Evolutionary conservation across 1,284 basidiomycete genomes (phyloP), one percentile per base, ranked within the genome.

Genomic region (Coniferiporia weirii): DNA sequence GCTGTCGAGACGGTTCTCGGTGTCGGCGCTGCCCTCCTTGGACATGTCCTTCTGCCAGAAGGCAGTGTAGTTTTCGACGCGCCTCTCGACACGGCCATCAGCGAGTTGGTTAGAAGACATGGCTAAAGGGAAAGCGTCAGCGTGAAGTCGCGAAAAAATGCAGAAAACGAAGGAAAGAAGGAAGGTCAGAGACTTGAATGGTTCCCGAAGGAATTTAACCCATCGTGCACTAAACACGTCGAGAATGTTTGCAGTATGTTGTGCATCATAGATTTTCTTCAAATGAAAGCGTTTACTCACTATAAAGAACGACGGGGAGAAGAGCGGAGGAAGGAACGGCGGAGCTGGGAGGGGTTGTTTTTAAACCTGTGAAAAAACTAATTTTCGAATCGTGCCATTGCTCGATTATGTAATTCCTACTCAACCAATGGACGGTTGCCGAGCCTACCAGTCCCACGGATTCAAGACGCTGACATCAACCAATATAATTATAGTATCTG

Each of bases 41-140:
- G 76, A 76, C 34, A 86, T 79, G 73, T 98, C 89, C 71, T 90
- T 87, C 66, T 97, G 84, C 96, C 96, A 99, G 77, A 94, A 95
- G 71, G 87, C 87, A 67, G 88, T 91, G 77, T 99, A 99, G 76
- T 89, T 89, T 71, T 87, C 85, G 56, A 98, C 93, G 63, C 95
- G 93, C 67, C 80, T 77, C 67, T 83, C 82, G 65, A 91, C 82
- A 63, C 95, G 91, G 66, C 88, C 87, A 72, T 97, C 93, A 52
- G 69, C 67, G 48, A 71, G 66, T 22, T 65, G 58, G 38, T 71
- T 63, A 54, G 68, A 56, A 27, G 74, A 62, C 72, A 74, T 73
- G 64, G 68, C 58, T 40, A 44, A 54, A 48, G 34, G 35, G 19
- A 8, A 46, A 27, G 5, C 48, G 40, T 22, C 40, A 53, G 27